phyloP scores from a whole-genome alignment of 257 asterid genomes.

The Fraxinus americana region DNA sequence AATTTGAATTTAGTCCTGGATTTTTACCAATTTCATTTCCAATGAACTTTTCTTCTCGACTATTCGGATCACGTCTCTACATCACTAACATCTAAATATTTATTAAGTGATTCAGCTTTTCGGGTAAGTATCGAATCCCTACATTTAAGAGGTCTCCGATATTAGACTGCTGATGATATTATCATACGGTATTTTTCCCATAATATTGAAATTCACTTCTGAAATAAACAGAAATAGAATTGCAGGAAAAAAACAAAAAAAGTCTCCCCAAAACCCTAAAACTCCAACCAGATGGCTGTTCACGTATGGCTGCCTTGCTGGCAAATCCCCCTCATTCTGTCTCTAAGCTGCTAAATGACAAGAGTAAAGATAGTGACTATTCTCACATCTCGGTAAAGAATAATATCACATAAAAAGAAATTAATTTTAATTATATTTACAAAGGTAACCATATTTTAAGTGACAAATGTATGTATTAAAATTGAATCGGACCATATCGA shows the following conservation, averaged over 20 bases:
- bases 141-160: too few species aligned
- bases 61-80: too few species aligned
- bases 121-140: too few species aligned
- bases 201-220: too few species aligned
- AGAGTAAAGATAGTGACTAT: constrained; percentile 47
- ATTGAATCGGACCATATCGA: too few species aligned
- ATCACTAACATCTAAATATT: too few species aligned
- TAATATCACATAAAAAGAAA: too few species aligned
- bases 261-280: constrained; percentile 19
- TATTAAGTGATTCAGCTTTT: too few species aligned
- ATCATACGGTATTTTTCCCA: too few species aligned
- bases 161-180: too few species aligned
- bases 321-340: constrained; percentile 18
- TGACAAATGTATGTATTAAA: constrained; percentile 24
- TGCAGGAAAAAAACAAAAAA: neutral
- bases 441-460: constrained; percentile 15
- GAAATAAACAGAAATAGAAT: neutral
- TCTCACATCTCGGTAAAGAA: constrained; percentile 36
- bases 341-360: constrained; percentile 44
- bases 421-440: neutral
- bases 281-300: neutral
- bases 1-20: too few species aligned
- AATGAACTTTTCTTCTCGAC: neutral
- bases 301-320: constrained; percentile 20
- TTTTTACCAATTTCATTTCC: too few species aligned